Evolutionary conservation across 148 eudicot genomes (phyloP), one percentile per base, ranked within the genome.

Genomic region (Limonium bicolor): DNA sequence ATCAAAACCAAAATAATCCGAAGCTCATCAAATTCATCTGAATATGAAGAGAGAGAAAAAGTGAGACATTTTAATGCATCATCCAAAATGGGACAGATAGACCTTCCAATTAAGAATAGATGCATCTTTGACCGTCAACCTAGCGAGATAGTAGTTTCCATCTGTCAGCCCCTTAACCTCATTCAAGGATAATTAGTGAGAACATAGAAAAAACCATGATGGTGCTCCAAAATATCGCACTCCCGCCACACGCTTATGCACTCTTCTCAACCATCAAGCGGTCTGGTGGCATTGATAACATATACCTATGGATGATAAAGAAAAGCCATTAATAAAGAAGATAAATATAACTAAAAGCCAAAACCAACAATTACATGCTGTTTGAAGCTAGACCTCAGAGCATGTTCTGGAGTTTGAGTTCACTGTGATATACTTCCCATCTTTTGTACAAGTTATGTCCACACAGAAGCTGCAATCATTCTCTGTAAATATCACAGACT

Each of bases 371-470:
- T 9, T 13, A 2, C 2, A 10, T 12, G 2, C 1, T 38, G 2
- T 4, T 1, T 22, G 27, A 41, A 52, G 50, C 51, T 69, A 59
- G 68, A 80, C 99, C 95, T 90, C 99, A 18, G 99, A 85, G 47
- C 95, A 85, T 36, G 88, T 75, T 65, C 99, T 75, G 36, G 95
- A 85, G 73, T 85, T 90, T 27, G 99, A 90, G 70, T 90, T 90
- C 56, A 85, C 72, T 18, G 99, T 85, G 48, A 90, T 68, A 64
- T 80, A 90, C 50, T 73, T 85, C 37, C 94, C 85, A 73, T 90
- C 99, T 69, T 90, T 90, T 40, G 95, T 85, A 65, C 85, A 73
- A 38, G 88, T 71, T 23, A 90, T 81, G 61, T 90, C 99, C 47
- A 90, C 76, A 56, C 95, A 85, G 60, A 70, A 90, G 45, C 79